phyloP scores from a whole-genome alignment of 192 early-diverging fungal genomes.

The Neocallimastix lanati region DNA sequence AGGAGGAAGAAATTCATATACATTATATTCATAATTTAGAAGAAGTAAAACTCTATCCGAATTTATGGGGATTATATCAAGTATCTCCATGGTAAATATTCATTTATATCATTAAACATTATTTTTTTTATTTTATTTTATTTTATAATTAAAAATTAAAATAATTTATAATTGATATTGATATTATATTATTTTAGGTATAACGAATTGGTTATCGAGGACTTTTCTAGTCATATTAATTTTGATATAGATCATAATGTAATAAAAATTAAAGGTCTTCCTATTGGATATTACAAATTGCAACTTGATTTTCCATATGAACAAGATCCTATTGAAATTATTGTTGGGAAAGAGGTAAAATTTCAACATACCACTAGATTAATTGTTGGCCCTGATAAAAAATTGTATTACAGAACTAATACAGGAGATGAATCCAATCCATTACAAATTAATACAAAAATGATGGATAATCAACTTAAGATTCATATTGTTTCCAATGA shows the following conservation, averaged over 20 bases:
- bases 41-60: neutral
- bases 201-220: neutral
- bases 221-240: neutral
- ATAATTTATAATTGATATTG: too few relatives aligned
- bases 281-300: neutral
- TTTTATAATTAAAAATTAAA: too few relatives aligned
- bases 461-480: neutral
- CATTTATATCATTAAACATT: neutral
- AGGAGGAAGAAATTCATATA: neutral
- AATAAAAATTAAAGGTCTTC: neutral
- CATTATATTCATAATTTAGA: neutral
- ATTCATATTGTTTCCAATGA: neutral
- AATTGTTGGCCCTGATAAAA: neutral
- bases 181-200: too few relatives aligned
- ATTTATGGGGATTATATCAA: neutral
- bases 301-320: neutral
- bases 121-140: too few relatives aligned
- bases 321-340: neutral
- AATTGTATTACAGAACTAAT: neutral
- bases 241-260: neutral
- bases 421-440: neutral
- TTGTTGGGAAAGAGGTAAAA: neutral
- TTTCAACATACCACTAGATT: neutral
- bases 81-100: neutral
- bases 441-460: neutral